A percentile compares a stretch with the other conserved stretches of the same genome.
These are phyloP conservation scores for Myxozyma monticola DNA, from an alignment of 805 yeast species.

Conservation along the genomic window DNA sequence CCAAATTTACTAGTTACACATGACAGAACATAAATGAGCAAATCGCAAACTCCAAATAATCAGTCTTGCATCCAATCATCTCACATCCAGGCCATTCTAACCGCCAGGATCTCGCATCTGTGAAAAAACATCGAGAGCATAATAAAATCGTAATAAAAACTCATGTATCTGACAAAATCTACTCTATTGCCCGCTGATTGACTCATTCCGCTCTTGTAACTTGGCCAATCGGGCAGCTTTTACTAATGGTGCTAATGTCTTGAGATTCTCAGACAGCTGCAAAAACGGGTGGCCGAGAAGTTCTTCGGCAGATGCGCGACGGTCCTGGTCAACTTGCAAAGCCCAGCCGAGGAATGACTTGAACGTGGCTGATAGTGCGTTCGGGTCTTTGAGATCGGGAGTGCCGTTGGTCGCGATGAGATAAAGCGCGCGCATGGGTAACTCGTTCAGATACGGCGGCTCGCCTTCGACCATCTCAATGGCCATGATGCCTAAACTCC, in stretches of 20 bases:
- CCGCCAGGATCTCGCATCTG: too few relatives aligned
- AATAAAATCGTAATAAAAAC: too few relatives aligned
- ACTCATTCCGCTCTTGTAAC: slow-evolving; percentile 25
- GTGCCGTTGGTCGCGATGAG: slow-evolving; percentile 96
- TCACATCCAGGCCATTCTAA: too few relatives aligned
- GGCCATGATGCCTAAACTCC: slow-evolving; percentile 98
- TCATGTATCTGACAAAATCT: too few relatives aligned
- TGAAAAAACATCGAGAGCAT: too few relatives aligned
- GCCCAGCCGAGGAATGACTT: slow-evolving; percentile 73
- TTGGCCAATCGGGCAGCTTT: slow-evolving; percentile 31
- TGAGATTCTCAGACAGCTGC: slow-evolving; percentile 26
- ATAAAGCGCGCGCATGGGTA: slow-evolving; percentile 90
- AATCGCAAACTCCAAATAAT: too few relatives aligned
- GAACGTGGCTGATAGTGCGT: slow-evolving; percentile 64
- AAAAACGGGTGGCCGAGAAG: slow-evolving; percentile 48
- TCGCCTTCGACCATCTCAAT: slow-evolving; percentile 99
- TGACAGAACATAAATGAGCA: too few relatives aligned
- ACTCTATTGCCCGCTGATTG: too few relatives aligned
- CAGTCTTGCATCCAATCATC: too few relatives aligned
- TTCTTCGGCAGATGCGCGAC: slow-evolving; percentile 75
- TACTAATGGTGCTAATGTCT: slow-evolving; percentile 35
- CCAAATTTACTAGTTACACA: too few relatives aligned
- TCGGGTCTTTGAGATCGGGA: slow-evolving; percentile 88
- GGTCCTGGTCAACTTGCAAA: slow-evolving; percentile 78
- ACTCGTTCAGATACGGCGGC: slow-evolving; percentile 96